Evolutionary conservation across 2,329 filamentous ascomycete genomes (phyloP), one percentile per base, ranked within the genome.

Genomic region (Rachicladosporium sp.): DNA sequence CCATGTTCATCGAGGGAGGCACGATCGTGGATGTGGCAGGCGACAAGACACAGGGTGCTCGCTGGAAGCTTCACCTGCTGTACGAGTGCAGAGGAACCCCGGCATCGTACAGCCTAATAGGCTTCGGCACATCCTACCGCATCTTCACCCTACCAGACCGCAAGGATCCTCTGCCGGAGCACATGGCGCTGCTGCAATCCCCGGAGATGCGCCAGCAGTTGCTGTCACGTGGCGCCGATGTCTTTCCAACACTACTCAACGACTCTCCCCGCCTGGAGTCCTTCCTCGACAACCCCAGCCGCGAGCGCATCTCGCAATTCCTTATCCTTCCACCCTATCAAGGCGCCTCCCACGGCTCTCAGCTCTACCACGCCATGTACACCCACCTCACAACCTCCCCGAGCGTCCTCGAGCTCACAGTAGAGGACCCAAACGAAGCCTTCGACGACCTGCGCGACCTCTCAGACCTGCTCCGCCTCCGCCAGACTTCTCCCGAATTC

Each of bases 1-100:
- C 85, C 10, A 70, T 96, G 43, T 93, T 87, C 59, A 95, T 98
- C 45, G 93, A 98, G 60, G 91, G 85, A 21, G 91, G 88, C n/a
- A 82, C 77, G 4, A 76, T 76, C 30, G 78, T 95, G 34, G 74
- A 74, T 10, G 66, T 80, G 2, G 77, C 87, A 31, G 73, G 80
- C 1, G 81, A 88, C 45, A 80, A 76, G 70, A 79, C 77, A 0
- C 62, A 80, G 12, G 23, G 23, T 6, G 75, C 87, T 44, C 75
- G 89, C 52, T 98, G 91, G 91, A 87, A 83, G 1, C 65, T 96
- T n/a, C 96, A 87, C 63, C 78, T 94, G 50, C 68, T 94, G 41
- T 63, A 61, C 34, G 38, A 50, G 3, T 19, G 15, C 15, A 19
- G 15, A 19, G 40, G 49, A 8, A 64, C 61, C 7, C 67, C 65